Percentiles rank a stretch among this genome's conserved stretches.
These are phyloP conservation scores for Uromyces viciae-fabae DNA, from an alignment of 1,284 basidiomycete species.

Conservation along the genomic window DNA sequence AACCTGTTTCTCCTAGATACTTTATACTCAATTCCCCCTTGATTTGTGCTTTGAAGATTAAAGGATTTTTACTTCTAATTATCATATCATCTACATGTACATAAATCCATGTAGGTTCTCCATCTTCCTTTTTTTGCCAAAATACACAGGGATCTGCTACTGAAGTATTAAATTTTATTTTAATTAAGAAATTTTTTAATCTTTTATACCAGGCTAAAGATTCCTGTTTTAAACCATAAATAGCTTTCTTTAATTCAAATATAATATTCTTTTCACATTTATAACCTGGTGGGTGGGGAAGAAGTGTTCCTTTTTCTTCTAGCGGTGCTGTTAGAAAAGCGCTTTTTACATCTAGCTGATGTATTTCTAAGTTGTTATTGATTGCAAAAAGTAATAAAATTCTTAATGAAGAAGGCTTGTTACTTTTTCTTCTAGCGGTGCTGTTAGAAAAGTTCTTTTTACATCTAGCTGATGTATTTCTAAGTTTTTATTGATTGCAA, in stretches of 20 bases:
- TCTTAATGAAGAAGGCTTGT: not conserved
- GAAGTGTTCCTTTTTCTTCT: not conserved
- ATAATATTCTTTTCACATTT: not conserved
- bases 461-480: not conserved
- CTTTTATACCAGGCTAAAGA: not conserved
- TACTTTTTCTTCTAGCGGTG: not conserved
- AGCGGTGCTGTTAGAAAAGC: not conserved
- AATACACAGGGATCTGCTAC: slow-evolving; percentile 8
- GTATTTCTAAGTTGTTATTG: not conserved
- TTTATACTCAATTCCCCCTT: too few relatives aligned
- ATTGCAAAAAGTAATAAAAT: not conserved
- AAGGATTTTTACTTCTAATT: too few relatives aligned
- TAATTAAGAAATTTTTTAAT: not conserved
- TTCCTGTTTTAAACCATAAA: not conserved
- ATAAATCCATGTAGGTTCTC: not conserved
- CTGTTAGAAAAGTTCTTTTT: not conserved
- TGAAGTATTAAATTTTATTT: not conserved
- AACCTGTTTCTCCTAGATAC: too few relatives aligned
- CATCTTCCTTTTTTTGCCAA: too few relatives aligned
- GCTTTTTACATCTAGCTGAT: not conserved
- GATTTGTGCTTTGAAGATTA: too few relatives aligned
- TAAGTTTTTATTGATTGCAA: not conserved
- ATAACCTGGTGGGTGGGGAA: not conserved
- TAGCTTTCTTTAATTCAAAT: not conserved
- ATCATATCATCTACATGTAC: not conserved